Percentiles rank a stretch among this genome's conserved stretches.
phyloP scores from a whole-genome alignment of 1,139 yeast genomes.

The Magnusiomyces ingens region DNA sequence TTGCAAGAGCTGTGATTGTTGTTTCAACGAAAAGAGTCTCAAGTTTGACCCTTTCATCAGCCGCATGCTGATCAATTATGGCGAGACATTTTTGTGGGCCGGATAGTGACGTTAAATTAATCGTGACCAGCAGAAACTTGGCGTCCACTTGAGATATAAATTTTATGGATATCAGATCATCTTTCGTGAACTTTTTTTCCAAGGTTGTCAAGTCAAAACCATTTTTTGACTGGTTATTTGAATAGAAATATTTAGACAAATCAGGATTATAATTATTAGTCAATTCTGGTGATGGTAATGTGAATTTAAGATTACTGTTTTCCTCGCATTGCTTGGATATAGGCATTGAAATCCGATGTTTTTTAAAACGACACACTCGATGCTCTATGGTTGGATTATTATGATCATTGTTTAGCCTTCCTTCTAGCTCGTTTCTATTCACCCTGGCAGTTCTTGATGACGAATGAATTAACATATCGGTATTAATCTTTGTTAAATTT shows the following conservation, averaged over 20 bases:
- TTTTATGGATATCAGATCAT: constrained; percentile 12
- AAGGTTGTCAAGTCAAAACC: neutral
- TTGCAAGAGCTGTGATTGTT: constrained; percentile 4
- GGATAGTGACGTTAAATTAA: constrained; percentile 14
- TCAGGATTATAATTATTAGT: neutral
- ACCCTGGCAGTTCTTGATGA: constrained; percentile 2
- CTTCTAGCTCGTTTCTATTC: neutral
- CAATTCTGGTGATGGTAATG: too few species aligned
- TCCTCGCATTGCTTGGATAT: too few species aligned
- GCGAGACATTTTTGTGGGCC: constrained; percentile 26
- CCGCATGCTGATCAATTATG: constrained; percentile 70
- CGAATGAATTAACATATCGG: neutral
- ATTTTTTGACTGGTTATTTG: neutral
- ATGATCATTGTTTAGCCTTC: neutral
- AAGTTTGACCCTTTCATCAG: constrained; percentile 59
- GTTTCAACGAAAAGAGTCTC: constrained; percentile 38
- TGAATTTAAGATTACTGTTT: too few species aligned
- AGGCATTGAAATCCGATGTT: too few species aligned
- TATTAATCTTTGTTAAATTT: neutral
- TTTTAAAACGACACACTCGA: too few species aligned
- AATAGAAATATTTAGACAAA: neutral
- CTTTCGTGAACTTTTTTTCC: constrained; percentile 10
- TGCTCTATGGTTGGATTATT: too few species aligned
- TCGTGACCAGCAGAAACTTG: constrained; percentile 47
- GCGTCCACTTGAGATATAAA: constrained; percentile 47